A percentile compares a stretch with the other conserved stretches of the same genome.
These are phyloP conservation scores for Phytomonas sp. DNA, from an alignment of 208 protist genomes.

Conservation along the genomic window DNA sequence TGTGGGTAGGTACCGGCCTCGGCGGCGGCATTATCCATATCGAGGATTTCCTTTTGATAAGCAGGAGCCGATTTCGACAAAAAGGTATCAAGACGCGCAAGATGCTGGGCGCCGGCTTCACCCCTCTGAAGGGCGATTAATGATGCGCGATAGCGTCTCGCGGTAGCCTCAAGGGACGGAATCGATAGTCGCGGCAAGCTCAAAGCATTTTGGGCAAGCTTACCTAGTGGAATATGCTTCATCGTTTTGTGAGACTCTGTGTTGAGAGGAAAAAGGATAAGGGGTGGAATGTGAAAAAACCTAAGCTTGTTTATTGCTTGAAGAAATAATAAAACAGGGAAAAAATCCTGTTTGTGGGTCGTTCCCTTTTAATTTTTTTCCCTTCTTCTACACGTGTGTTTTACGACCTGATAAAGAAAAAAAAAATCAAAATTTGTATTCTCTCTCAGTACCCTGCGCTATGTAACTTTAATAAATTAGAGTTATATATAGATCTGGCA, in stretches of 20 bases:
- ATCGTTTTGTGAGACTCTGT: conserved; percentile 23
- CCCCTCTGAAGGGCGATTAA: conserved; percentile 49
- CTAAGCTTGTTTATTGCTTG: conserved; percentile 12
- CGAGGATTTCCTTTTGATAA: conserved; percentile 62
- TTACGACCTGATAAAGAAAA: conserved; percentile 1
- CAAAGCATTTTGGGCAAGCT: conserved; percentile 67
- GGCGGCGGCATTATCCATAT: conserved; percentile 38
- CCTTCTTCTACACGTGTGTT: background rate
- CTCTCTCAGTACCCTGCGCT: background rate
- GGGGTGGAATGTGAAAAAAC: conserved; percentile 6
- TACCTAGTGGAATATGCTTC: conserved; percentile 46
- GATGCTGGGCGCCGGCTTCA: conserved; percentile 44
- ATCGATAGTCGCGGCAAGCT: conserved; percentile 69
- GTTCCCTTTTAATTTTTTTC: background rate
- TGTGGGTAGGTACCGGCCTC: conserved; percentile 36
- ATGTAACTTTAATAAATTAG: background rate
- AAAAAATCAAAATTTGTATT: background rate
- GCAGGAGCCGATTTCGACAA: conserved; percentile 28
- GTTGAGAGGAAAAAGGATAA: conserved; percentile 2
- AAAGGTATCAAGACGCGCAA: conserved; percentile 64
- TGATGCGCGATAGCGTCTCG: conserved; percentile 48
- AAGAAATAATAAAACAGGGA: background rate
- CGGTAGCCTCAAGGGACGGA: conserved; percentile 43
- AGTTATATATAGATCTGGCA: conserved; percentile 4
- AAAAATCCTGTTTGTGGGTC: conserved; percentile 2